phyloP scores from a whole-genome alignment of 2,329 filamentous ascomycete species.

The Fusarium secorum region DNA sequence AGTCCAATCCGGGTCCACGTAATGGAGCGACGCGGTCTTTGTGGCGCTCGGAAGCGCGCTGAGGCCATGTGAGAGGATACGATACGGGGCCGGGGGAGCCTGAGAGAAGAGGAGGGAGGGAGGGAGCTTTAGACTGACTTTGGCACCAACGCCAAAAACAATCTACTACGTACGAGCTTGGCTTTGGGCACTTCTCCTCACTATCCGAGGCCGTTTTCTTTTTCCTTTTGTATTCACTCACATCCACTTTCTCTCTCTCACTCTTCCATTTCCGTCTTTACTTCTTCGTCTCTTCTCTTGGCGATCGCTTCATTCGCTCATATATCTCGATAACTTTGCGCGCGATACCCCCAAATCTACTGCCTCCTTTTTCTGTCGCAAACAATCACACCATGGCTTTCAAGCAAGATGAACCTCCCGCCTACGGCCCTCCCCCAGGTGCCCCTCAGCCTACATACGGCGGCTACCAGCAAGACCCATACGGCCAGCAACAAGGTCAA shows the following conservation, averaged over 20 bases:
- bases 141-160: slow-evolving; percentile 29
- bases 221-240: slow-evolving; percentile 22
- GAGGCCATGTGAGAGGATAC: slow-evolving; percentile 36
- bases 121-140: slow-evolving; percentile 27
- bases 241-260: slow-evolving; percentile 8
- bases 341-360: not conserved
- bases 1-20: slow-evolving; percentile 39
- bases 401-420: slow-evolving; percentile 60
- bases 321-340: not conserved
- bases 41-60: slow-evolving; percentile 30
- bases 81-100: not conserved
- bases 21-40: slow-evolving; percentile 36
- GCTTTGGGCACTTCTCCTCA: slow-evolving; percentile 17
- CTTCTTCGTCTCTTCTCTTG: not conserved
- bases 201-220: not conserved
- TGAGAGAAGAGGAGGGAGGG: slow-evolving; percentile 20
- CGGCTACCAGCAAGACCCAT: slow-evolving; percentile 49
- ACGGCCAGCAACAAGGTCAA: slow-evolving; percentile 34
- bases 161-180: slow-evolving; percentile 19
- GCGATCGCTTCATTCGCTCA: not conserved
- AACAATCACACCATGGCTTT: slow-evolving; percentile 37
- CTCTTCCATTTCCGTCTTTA: not conserved
- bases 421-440: slow-evolving; percentile 53
- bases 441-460: slow-evolving; percentile 56
- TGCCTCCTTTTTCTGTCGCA: slow-evolving; percentile 10